These are phyloP conservation scores for Fusarium falciforme DNA, from an alignment of 2,329 filamentous ascomycete species.

Conservation along the genomic window DNA sequence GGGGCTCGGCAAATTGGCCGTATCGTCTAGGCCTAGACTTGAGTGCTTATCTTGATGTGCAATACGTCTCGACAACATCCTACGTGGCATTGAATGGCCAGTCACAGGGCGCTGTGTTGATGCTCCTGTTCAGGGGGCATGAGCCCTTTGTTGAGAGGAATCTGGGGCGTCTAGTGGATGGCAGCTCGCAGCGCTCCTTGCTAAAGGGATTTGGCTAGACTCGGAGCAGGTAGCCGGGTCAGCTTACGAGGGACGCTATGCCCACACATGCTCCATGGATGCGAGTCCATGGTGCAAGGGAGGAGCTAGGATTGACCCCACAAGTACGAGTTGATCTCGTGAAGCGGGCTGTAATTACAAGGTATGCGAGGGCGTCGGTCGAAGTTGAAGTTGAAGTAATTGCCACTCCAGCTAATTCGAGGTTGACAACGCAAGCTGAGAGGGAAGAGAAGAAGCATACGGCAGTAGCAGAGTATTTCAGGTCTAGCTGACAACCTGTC, in stretches of 20 bases:
- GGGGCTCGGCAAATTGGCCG: background rate
- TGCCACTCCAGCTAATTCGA: background rate
- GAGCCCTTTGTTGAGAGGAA: conserved; percentile 2
- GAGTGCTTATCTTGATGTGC: background rate
- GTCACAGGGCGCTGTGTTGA: background rate
- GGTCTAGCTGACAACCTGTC: background rate
- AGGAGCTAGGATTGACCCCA: conserved; percentile 27
- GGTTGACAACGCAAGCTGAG: background rate
- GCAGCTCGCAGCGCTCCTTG: conserved; percentile 4
- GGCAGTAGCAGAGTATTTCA: background rate
- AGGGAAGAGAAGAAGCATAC: background rate
- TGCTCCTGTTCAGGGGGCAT: conserved; percentile 23
- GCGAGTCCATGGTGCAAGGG: conserved; percentile 18
- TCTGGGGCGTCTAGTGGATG: conserved; percentile 17
- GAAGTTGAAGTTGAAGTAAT: background rate
- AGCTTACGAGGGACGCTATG: conserved; percentile 32
- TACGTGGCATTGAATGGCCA: conserved; percentile 7
- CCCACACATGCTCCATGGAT: conserved; percentile 19
- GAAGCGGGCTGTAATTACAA: conserved; percentile 1
- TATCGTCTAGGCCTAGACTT: background rate
- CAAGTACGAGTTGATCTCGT: conserved; percentile 21
- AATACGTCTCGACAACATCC: background rate
- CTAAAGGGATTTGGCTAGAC: conserved; percentile 19
- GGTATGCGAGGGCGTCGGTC: background rate
- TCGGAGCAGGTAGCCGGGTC: conserved; percentile 25